These are phyloP conservation scores for Phytophthora niederhauseri DNA, from an alignment of 352 stramenopile species.

Conservation along the genomic window DNA sequence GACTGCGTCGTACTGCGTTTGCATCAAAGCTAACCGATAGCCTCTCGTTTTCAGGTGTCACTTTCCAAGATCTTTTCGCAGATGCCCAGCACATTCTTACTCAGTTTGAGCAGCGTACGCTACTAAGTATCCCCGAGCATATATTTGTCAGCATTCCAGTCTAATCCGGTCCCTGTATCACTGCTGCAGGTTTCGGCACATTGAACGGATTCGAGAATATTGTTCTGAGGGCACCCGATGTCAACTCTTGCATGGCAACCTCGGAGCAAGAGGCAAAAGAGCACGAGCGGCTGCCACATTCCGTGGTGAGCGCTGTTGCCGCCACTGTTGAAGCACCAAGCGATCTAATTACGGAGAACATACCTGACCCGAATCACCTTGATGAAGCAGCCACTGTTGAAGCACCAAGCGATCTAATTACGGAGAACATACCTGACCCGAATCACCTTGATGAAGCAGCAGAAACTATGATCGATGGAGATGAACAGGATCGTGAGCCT, in stretches of 20 bases:
- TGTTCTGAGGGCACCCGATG: constrained; percentile 21
- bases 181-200: constrained; percentile 42
- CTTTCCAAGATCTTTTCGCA: constrained; percentile 37
- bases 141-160: constrained; percentile 6
- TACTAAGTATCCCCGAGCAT: not conserved
- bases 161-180: not conserved
- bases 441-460: constrained; percentile 2
- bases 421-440: constrained; percentile 1
- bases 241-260: constrained; percentile 1
- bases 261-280: constrained; percentile 18
- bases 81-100: constrained; percentile 45
- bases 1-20: not conserved
- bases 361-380: not conserved
- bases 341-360: not conserved
- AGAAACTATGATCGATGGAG: not conserved
- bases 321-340: constrained; percentile 1
- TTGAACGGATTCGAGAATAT: constrained; percentile 47
- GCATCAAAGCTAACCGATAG: constrained; percentile 12
- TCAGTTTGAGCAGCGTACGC: constrained; percentile 51
- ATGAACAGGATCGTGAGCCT: constrained; percentile 10
- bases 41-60: constrained; percentile 31
- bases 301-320: not conserved
- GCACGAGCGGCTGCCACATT: not conserved
- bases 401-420: not conserved
- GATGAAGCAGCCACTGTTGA: constrained; percentile 12